Base-by-base conservation (phyloP, 208 protist genomes). In the Leptomonas pyrrhocoris region DNA sequence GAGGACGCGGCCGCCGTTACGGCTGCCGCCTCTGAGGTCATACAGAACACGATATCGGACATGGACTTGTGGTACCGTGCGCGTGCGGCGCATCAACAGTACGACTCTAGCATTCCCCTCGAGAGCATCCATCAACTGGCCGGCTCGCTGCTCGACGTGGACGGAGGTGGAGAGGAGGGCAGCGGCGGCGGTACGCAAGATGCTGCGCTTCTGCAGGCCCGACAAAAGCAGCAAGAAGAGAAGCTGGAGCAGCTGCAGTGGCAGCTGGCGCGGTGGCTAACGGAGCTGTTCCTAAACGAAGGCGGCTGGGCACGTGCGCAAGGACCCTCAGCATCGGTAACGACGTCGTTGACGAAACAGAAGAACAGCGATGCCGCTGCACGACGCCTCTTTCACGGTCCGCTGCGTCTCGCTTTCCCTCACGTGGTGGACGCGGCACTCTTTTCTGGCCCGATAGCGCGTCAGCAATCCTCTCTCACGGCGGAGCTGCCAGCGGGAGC, bases 221-320 rank as follows among this genome's bases (percentile, higher is more conserved):
- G 60, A 48, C 63, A 67, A 49, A 36, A 67, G 51, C 43, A 28
- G 3, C 36, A 31, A n/a, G 42, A 18, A 28, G 60, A 49, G 27
- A 67, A 73, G 57, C 25, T 30, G 31, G 28, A n/a, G 21, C 65
- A 77, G 55, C 79, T 82, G 31, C 79, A 79, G 51, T 86, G 79
- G 75, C 85, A 80, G 43, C 70, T 83, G 45, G 79, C 84, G 2
- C 77, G 84, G 42, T 92, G 85, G 81, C 57, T 86, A 34, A 79
- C 85, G 23, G 85, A 92, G 69, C 79, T 85, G 8, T 81, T 93
- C 31, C 69, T 90, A 28, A 95, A 95, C 60, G 87, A 95, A 64
- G 68, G 73, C 2, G 79, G 73, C 67, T 95, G 90, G 90, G 76
- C 82, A 11, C 61, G 68, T 19, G 53, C 62, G 28, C 48, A 34